Evolutionary conservation across 1,284 basidiomycete genomes (phyloP).

Genomic region (Neolentinus lepideus): DNA sequence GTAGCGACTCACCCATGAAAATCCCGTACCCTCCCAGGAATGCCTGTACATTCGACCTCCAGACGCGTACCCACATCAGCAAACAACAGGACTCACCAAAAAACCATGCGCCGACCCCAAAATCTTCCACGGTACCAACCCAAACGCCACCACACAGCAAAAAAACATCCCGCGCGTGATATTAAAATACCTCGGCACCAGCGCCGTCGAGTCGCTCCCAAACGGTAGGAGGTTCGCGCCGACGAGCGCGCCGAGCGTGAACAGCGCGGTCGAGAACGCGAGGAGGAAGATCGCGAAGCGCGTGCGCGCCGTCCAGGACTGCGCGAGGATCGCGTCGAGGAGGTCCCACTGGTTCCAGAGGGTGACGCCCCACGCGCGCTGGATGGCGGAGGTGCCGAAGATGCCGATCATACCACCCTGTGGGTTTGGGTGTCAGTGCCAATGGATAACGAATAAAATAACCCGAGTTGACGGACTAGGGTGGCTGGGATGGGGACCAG

Average conservation of each 20-base stretch:
- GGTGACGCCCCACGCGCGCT: slow-evolving; percentile 16
- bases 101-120: slow-evolving; percentile 19
- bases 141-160: slow-evolving; percentile 35
- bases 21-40: slow-evolving; percentile 20
- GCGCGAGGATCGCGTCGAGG: slow-evolving; percentile 17
- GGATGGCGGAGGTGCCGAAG: slow-evolving; percentile 15
- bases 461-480: slow-evolving; percentile 7
- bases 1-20: slow-evolving; percentile 12
- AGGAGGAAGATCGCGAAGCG: slow-evolving; percentile 37
- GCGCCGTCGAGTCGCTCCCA: slow-evolving; percentile 27
- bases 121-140: slow-evolving; percentile 27
- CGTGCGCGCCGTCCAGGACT: slow-evolving; percentile 11
- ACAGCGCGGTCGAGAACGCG: slow-evolving; percentile 31
- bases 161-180: slow-evolving; percentile 37
- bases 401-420: slow-evolving; percentile 19
- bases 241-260: slow-evolving; percentile 37
- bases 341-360: slow-evolving; percentile 20
- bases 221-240: slow-evolving; percentile 23
- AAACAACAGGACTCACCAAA: slow-evolving; percentile 8
- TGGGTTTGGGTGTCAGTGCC: not conserved
- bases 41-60: not conserved
- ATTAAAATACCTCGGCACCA: slow-evolving; percentile 30
- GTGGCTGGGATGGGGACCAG: slow-evolving; percentile 17
- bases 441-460: not conserved
- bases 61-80: not conserved